Evolutionary conservation across 805 yeast species (phyloP), one percentile per base, ranked within the genome.

Genomic region (Teunomyces tritomae): DNA sequence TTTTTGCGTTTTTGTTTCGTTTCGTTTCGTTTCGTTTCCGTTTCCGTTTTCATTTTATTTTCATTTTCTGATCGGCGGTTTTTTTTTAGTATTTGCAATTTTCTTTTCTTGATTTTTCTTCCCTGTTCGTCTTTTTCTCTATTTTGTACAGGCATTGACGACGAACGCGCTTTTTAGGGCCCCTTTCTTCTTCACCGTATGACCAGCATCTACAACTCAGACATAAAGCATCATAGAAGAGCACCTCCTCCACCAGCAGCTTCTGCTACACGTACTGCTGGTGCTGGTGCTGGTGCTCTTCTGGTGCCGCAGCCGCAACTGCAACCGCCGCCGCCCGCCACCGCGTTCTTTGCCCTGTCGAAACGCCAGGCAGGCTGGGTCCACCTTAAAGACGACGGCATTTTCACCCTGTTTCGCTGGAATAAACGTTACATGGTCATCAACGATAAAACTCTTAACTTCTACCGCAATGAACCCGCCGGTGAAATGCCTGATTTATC

Each of bases 361-460:
- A 64, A 73, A 44, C 58, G 69, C 11, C 70, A 65, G 49, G 76
- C 81, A 49, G 97, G 97, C 0, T 91, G 96, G 96, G 91, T 89
- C 17, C 87, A 87, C 46, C 83, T 89, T 49, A 91, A 89, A 64
- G 98, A 92, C 57, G 97, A 92, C 57, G 97, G 97, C 10, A 61
- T 73, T 27, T 71, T 92, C 52, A 80, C 89, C 53, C 81, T 90
- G 5, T 90, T 91, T 63, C 74, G 96, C 56, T 92, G 99, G 99
- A 90, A 91, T 49, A 90, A 90, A 61, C 80, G 94, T 57, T 92
- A 75, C 65, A 72, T 92, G 70, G 86, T 88, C 5, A 72, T 92
- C 43, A 81, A 82, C 56, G 96, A 90, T 53, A 78, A 86, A 35
- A 79, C 84, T 39, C 68, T 92, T 48, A 85, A 84, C 47, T 81